Evolutionary conservation across 2,329 filamentous ascomycete species (phyloP), one percentile per base, ranked within the genome.

Genomic region (Aspergillus ochraceoroseus): DNA sequence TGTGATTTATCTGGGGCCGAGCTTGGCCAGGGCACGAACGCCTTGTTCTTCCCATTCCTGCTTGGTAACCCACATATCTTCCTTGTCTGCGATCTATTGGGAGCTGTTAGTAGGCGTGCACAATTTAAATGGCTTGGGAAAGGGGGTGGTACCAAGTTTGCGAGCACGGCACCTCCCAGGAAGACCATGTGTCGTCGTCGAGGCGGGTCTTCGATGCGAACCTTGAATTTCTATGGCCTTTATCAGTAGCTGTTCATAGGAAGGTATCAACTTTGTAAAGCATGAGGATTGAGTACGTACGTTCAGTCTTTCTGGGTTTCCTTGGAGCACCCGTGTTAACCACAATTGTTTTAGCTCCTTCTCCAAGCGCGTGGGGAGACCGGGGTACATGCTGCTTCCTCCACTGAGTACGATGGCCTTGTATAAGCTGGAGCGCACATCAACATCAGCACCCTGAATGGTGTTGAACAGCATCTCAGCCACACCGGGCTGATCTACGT

Each of bases 171-270:
- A 56, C 92, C 92, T 43, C 92, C 92, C 41, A 98, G 71, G 76
- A 98, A 96, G n/a, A 98, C 92, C 89, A 98, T 96, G 74, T 98
- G 92, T 68, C 90, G 79, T 71, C 92, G 80, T 70, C 92, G 79
- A 22, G 92, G 92, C 36, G 92, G 92, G 66, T 98, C 92, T 67
- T 98, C 92, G 74, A 98, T 96, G 66, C 92, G 81, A 53, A 98
- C 90, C 79, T 96, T 98, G 78, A 98, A 98, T 81, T 96, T 98
- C 81, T 81, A 33, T 19, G 51, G 47, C 19, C 28, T 46, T 26
- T 28, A 27, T 26, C 12, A 14, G 17, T 22, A 28, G n/a, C 4
- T 17, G 7, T 8, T 23, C 18, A 31, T 3, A 3, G 8, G 14
- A 9, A 5, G 20, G 3, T 5, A 11, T 3, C 4, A 12, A 20